Evolutionary conservation across 2,329 filamentous ascomycete species (phyloP).

Genomic region (Cladophialophora carrionii): DNA sequence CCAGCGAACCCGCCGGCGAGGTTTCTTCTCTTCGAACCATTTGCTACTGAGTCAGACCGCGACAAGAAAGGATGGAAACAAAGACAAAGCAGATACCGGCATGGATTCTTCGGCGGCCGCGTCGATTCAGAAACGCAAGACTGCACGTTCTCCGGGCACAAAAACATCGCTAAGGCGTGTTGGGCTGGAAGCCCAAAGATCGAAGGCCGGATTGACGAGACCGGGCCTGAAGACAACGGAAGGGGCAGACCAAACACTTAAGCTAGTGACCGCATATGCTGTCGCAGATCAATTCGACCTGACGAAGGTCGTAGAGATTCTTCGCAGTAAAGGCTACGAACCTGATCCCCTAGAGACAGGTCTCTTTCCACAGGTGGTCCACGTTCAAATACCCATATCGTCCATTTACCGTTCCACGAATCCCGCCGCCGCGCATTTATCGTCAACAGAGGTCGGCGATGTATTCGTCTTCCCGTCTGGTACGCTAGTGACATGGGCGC

Average conservation of each 20-base stretch:
- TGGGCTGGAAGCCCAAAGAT: constrained; percentile 78
- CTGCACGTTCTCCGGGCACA: constrained; percentile 55
- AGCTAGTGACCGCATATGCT: constrained; percentile 66
- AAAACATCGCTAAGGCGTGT: constrained; percentile 82
- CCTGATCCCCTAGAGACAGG: constrained; percentile 66
- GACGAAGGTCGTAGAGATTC: constrained; percentile 58
- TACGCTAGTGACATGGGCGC: constrained; percentile 88
- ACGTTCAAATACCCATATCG: constrained; percentile 57
- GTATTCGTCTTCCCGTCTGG: constrained; percentile 96
- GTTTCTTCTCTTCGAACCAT: constrained; percentile 69
- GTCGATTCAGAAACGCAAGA: constrained; percentile 52
- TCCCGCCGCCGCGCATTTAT: constrained; percentile 45
- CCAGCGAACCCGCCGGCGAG: constrained; percentile 56
- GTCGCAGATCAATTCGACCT: constrained; percentile 70
- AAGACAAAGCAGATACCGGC: constrained; percentile 10
- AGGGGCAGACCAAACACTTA: constrained; percentile 42
- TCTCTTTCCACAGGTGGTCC: constrained; percentile 67
- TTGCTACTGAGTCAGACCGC: constrained; percentile 41
- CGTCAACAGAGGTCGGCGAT: constrained; percentile 67
- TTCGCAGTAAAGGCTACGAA: constrained; percentile 62
- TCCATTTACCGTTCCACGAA: constrained; percentile 51
- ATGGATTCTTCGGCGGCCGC: constrained; percentile 5
- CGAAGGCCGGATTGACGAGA: constrained; percentile 56
- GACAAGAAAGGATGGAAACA: constrained; percentile 13
- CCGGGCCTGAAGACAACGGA: constrained; percentile 44